Conservation (phyloP, 768 basidiomycete species). For the Russula sp. region DNA sequence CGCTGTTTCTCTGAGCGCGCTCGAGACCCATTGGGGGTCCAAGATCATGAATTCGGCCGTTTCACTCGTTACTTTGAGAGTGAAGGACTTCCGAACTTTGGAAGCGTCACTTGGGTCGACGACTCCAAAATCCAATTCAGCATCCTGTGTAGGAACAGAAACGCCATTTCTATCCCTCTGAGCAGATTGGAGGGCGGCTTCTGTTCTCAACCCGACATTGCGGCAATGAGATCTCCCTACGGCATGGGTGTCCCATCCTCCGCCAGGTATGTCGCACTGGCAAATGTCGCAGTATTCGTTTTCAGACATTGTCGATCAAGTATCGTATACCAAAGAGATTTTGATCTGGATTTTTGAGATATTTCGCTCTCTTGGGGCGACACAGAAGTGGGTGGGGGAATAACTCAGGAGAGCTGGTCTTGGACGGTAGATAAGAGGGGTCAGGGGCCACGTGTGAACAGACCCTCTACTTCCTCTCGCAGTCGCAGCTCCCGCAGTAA, state of each 20-base stretch:
- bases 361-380: not conserved
- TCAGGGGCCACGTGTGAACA: not conserved
- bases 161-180: constrained; percentile 12
- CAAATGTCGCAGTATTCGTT: not conserved
- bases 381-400: not conserved
- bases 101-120: not conserved
- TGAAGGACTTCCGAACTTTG: not conserved
- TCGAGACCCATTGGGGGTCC: constrained; percentile 15
- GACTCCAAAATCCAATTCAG: constrained; percentile 13
- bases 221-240: constrained; percentile 14
- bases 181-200: constrained; percentile 3
- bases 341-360: not conserved
- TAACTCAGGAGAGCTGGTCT: not conserved
- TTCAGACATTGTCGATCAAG: not conserved
- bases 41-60: constrained; percentile 12
- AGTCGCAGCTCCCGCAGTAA: too few relatives aligned
- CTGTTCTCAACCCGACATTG: constrained; percentile 3
- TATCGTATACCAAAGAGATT: not conserved
- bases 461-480: not conserved
- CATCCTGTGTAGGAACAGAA: not conserved
- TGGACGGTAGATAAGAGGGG: not conserved
- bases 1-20: not conserved
- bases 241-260: constrained; percentile 8
- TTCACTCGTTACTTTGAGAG: not conserved
- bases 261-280: not conserved